Conservation (phyloP, 2,329 filamentous ascomycete genomes). For the Hypoxylon sp. region DNA sequence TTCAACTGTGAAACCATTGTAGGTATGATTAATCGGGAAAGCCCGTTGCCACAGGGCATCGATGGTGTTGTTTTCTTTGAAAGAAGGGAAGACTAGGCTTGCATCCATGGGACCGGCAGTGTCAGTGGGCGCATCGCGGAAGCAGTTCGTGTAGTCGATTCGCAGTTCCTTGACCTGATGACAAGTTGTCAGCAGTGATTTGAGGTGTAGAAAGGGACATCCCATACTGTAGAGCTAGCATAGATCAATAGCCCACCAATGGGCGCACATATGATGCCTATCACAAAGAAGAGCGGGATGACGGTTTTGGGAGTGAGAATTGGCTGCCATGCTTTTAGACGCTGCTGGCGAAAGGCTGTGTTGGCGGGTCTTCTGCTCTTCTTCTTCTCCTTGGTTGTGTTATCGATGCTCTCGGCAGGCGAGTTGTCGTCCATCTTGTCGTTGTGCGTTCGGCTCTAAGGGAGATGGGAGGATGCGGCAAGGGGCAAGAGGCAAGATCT, state of each 20-base stretch:
- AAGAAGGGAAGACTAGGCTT: conserved; percentile 75
- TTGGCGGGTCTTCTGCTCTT: conserved; percentile 95
- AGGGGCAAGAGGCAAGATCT: neutral
- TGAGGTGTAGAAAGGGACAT: neutral
- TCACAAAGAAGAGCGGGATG: conserved; percentile 75
- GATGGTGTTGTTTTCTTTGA: conserved; percentile 69
- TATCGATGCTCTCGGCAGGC: conserved; percentile 65
- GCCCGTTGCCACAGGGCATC: conserved; percentile 56
- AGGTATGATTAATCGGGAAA: conserved; percentile 56
- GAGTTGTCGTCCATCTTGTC: conserved; percentile 65
- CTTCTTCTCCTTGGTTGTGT: conserved; percentile 79
- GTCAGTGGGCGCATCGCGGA: conserved; percentile 64
- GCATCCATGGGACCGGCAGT: conserved; percentile 65
- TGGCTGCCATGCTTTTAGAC: conserved; percentile 99
- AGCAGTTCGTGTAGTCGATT: conserved; percentile 91
- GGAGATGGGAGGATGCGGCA: neutral
- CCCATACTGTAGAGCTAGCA: conserved; percentile 81
- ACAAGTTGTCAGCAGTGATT: conserved; percentile 37
- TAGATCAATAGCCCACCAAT: conserved; percentile 90
- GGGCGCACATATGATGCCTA: conserved; percentile 89
- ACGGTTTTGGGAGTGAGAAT: conserved; percentile 93
- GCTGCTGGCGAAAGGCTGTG: conserved; percentile 96
- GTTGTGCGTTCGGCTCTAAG: neutral
- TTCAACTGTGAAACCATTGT: conserved; percentile 44
- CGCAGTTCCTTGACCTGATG: conserved; percentile 87